These are phyloP conservation scores for Epichloe coenophiala DNA, from an alignment of 2,329 filamentous ascomycete species.

Conservation along the genomic window DNA sequence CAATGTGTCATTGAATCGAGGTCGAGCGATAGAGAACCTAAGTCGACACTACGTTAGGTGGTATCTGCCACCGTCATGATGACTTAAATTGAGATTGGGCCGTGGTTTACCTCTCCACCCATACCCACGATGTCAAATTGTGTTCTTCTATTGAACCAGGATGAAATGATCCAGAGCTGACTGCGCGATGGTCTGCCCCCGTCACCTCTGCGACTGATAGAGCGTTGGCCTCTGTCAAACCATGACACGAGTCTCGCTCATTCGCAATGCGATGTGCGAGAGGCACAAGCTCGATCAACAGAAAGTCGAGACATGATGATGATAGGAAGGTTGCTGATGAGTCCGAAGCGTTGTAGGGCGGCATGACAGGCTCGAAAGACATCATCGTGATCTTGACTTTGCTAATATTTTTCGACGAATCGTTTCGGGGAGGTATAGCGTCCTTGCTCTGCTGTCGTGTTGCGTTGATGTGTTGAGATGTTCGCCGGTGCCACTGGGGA, in stretches of 20 bases:
- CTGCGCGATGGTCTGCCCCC: conserved; percentile 1
- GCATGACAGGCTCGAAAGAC: conserved; percentile 60
- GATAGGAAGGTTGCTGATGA: conserved; percentile 64
- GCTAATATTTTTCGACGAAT: background rate
- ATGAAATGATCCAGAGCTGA: conserved; percentile 14
- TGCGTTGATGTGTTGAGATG: background rate
- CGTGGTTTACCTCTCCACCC: conserved; percentile 58
- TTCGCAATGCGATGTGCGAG: conserved; percentile 78
- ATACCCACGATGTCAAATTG: no score
- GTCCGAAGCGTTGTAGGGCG: conserved; percentile 59
- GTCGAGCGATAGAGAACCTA: conserved; percentile 70
- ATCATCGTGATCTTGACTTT: conserved; percentile 28
- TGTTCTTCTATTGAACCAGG: no score
- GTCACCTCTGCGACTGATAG: conserved; percentile 8
- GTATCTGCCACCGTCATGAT: background rate
- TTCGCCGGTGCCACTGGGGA: background rate
- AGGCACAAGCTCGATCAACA: conserved; percentile 92
- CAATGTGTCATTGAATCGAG: conserved; percentile 80
- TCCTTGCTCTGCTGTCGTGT: background rate
- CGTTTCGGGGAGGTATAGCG: background rate
- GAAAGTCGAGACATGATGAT: conserved; percentile 79
- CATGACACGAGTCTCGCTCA: conserved; percentile 43
- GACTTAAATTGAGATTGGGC: background rate
- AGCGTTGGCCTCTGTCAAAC: conserved; percentile 9
- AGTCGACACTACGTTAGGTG: background rate